phyloP scores from a whole-genome alignment of 2,329 filamentous ascomycete species.

The Fusarium equiseti region DNA sequence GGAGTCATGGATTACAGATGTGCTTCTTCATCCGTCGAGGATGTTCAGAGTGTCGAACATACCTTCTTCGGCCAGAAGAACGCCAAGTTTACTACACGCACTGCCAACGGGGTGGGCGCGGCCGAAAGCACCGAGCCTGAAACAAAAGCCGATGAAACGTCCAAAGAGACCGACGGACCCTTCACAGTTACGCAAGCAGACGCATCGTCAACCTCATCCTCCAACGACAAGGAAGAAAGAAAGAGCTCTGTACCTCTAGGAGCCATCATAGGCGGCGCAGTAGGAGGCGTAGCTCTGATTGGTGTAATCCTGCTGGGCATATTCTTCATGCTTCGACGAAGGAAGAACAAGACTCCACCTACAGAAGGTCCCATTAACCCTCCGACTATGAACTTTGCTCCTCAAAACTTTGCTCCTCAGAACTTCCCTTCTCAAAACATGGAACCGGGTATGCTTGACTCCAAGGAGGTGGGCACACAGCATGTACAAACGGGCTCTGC shows the following conservation, averaged over 20 bases:
- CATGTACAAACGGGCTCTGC: not conserved
- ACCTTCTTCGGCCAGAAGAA: not conserved
- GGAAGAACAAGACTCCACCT: not conserved
- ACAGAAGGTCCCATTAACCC: not conserved
- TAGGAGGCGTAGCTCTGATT: not conserved
- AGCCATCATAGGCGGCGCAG: not conserved
- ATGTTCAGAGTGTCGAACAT: not conserved
- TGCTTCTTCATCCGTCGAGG: not conserved
- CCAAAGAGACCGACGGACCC: rapidly evolving
- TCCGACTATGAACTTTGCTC: not conserved
- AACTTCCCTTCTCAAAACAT: not conserved
- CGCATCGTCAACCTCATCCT: no score
- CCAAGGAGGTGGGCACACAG: not conserved
- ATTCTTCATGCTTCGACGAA: not conserved
- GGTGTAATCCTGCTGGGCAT: not conserved
- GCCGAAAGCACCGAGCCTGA: not conserved
- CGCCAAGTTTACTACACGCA: not conserved
- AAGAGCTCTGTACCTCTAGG: not conserved
- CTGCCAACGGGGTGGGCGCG: no score
- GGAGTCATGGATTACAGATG: not conserved
- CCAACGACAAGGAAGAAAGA: rapidly evolving
- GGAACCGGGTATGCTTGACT: not conserved
- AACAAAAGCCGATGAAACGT: rapidly evolving
- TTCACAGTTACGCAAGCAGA: no score
- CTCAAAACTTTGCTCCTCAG: no score